Base-by-base conservation (phyloP, 768 basidiomycete species). In the Mycena vulgaris region DNA sequence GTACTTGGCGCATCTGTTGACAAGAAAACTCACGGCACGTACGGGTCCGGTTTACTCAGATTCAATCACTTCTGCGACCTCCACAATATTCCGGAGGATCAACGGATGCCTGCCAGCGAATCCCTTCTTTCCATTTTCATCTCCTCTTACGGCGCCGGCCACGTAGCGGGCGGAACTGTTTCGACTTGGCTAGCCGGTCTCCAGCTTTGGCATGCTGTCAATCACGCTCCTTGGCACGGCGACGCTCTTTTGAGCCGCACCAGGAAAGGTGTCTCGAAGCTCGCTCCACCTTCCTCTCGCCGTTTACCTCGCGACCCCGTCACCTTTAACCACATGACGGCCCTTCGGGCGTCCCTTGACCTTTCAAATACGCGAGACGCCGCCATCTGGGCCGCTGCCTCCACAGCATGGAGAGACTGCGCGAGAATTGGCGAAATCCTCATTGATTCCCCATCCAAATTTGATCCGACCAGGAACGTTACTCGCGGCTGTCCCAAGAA, bases 391-490 rank as follows among this genome's bases (percentile, higher is more conserved):
- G 60, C 47, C 2, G 23, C 37, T 0, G 61, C 61, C 2, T 63
- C 49, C 31, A 53, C 39, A 2, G 33, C 35, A 4, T 63, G 63
- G 63, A 28, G 63, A n/a, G 63, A 53, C n/a, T 63, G 63, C n/a
- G 37, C 51, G 2, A 19, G 63, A 3, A 16, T 63, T 1, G 63
- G 63, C 1, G 52, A 63, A 9, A 7, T 63, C 17, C 51, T 55
- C 13, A 21, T 52, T 17, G 40, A 63, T 4, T 63, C 52, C 10
- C 13, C 37, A n/a, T 16, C 52, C 25, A 42, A 19, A 2, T 63
- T 63, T 16, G 19, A 39, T 25, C 28, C 63, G 0, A 3, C 39
- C 14, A 51, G 63, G 21, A 14, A 63, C 39, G 58, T 60, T 17
- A 45, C 49, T n/a, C 63, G 63, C 28, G 63, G 51, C 5, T 63